phyloP scores from a whole-genome alignment of 2,329 filamentous ascomycete genomes.

The Sporothrix luriei region DNA sequence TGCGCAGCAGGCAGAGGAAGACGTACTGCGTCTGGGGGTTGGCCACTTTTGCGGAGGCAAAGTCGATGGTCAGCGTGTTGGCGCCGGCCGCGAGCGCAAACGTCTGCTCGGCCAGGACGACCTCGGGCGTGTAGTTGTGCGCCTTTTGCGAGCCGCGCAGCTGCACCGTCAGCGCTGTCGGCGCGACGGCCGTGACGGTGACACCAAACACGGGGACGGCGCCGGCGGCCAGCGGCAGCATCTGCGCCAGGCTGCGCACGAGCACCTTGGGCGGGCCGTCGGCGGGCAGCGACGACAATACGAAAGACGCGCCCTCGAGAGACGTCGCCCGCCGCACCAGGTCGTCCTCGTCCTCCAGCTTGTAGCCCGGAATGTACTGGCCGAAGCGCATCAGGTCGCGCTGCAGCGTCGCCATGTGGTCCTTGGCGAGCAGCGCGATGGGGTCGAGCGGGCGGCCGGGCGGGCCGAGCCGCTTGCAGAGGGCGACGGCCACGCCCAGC shows the following conservation, averaged over 20 bases:
- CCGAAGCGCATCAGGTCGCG: constrained; percentile 38
- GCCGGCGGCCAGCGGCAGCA: constrained; percentile 37
- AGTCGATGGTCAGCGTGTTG: constrained; percentile 35
- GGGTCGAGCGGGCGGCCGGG: constrained; percentile 30
- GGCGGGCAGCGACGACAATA: constrained; percentile 34
- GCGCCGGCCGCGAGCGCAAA: constrained; percentile 34
- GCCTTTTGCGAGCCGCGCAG: constrained; percentile 38
- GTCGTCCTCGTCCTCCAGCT: constrained; percentile 36
- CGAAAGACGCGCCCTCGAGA: constrained; percentile 33
- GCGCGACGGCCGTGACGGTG: constrained; percentile 35
- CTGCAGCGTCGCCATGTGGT: constrained; percentile 38
- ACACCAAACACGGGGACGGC: constrained; percentile 35
- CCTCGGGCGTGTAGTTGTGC: constrained; percentile 39
- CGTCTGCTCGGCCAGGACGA: constrained; percentile 34
- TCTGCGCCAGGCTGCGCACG: constrained; percentile 38
- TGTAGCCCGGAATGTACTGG: constrained; percentile 38
- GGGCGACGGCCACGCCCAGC: constrained; percentile 36
- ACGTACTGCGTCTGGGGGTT: constrained; percentile 39
- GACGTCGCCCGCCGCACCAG: constrained; percentile 33
- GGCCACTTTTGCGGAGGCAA: constrained; percentile 16
- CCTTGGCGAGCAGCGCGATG: constrained; percentile 37
- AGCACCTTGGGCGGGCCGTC: constrained; percentile 39
- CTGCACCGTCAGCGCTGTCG: constrained; percentile 36
- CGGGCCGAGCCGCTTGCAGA: constrained; percentile 36
- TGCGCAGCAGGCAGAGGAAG: constrained; percentile 38